These are phyloP conservation scores for Fusarium denticulatum DNA, from an alignment of 2,329 filamentous ascomycete genomes.

Conservation along the genomic window DNA sequence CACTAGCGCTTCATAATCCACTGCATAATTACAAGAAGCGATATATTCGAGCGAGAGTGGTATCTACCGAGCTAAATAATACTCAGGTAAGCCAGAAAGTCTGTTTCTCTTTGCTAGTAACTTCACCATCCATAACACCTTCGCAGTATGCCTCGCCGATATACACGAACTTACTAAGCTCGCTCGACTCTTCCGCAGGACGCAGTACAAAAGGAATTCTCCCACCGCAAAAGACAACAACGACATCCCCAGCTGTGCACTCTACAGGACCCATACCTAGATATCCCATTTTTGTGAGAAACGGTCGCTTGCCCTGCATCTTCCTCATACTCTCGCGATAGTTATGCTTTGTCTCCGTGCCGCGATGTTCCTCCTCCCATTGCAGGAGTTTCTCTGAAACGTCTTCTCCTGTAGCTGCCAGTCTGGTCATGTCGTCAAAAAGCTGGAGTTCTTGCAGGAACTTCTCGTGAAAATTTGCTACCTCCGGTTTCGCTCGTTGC, in stretches of 20 bases:
- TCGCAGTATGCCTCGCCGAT: neutral
- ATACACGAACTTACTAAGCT: fast-evolving
- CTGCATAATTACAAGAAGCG: fast-evolving
- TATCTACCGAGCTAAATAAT: too few relatives aligned
- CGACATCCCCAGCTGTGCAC: neutral
- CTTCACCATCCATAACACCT: neutral
- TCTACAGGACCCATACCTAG: neutral
- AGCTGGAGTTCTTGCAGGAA: neutral
- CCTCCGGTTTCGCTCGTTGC: neutral
- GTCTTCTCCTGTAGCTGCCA: neutral
- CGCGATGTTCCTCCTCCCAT: neutral
- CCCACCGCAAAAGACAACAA: neutral
- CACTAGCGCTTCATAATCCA: neutral
- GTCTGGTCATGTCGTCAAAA: neutral
- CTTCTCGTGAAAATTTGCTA: fast-evolving
- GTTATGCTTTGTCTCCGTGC: neutral
- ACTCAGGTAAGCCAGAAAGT: neutral
- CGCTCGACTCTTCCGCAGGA: fast-evolving
- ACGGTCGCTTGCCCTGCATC: neutral
- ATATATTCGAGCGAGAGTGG: too few relatives aligned
- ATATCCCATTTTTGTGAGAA: neutral
- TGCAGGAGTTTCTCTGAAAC: neutral
- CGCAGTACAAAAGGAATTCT: neutral
- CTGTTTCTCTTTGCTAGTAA: fast-evolving
- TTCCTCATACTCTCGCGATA: neutral